Conservation (phyloP, 805 yeast species). For the Pichia cabralensis region DNA sequence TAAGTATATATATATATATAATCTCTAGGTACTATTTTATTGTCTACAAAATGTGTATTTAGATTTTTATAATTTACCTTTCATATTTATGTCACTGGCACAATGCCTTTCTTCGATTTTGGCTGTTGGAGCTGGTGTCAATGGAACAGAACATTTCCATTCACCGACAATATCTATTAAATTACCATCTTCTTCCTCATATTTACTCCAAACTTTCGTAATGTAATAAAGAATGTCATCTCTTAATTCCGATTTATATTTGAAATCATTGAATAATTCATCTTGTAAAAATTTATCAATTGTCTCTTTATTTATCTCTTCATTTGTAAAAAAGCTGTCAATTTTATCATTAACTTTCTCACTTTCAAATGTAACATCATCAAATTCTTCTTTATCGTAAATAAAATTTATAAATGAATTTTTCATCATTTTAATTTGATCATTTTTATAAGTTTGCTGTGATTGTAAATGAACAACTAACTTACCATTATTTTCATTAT, state of each 20-base stretch:
- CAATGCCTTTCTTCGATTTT: conserved; percentile 16
- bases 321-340: conserved; percentile 6
- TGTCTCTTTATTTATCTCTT: conserved; percentile 6
- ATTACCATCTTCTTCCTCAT: conserved; percentile 27
- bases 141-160: conserved; percentile 44
- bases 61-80: conserved; percentile 3
- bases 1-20: no score
- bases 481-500: conserved; percentile 24
- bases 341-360: conserved; percentile 11
- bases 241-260: conserved; percentile 12
- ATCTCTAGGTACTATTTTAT: no score
- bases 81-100: conserved; percentile 13
- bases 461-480: conserved; percentile 59
- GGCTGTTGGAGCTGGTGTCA: conserved; percentile 60
- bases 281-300: conserved; percentile 10
- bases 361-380: conserved; percentile 19
- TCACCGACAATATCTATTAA: conserved; percentile 35
- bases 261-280: conserved; percentile 15
- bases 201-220: conserved; percentile 7
- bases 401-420: conserved; percentile 23
- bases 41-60: background rate
- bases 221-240: conserved; percentile 11
- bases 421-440: conserved; percentile 17
- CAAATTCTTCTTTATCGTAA: conserved; percentile 20
- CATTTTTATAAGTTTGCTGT: conserved; percentile 24